Base-by-base conservation (phyloP, 306 rosid species). In the Casuarina equisetifolia region DNA sequence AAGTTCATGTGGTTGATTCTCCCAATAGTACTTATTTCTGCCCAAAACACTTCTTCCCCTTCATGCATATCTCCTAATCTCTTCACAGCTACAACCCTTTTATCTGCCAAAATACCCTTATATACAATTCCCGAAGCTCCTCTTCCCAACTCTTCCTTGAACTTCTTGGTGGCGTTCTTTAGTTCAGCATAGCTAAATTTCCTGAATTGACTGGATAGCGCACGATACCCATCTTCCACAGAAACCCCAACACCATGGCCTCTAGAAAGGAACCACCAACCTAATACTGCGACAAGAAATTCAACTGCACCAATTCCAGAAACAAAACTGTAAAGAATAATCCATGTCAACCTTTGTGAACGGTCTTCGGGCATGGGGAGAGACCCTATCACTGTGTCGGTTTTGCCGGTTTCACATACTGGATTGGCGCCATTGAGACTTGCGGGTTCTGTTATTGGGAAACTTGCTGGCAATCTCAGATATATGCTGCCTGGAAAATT, bases 11-110 rank as follows among this genome's bases (percentile, higher is more conserved):
- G 89, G 8, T 86, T 81, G 25, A 86, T 77, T 63, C 72, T 86
- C 25, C 89, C 89, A 25, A 86, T 83, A 3, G 84, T 55, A 51
- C 89, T 81, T 2, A 86, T 83, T 50, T 86, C 87, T 25, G 85
- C 87, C 89, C 89, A 83, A 54, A 86, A 86, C 40, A 83, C 85
- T 2, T 85, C 78, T 35, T 83, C 80, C 38, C 87, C 89, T 72
- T 83, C 82, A 42, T 75, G 49, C 35, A 86, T 38, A 8, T 87
- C 89, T 68, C 81, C 87, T 3, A 86, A 68, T 73, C 89, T 81
- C 87, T 86, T 86, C 53, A 86, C 85, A 1, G 78, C 89, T 1
- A 86, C 82, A 11, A 71, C 70, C 45, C 84, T 83, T 67, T 57
- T 84, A 70, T 81, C 89, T 0, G 76, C 85, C 10, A 86, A 57